Evolutionary conservation across 176 grass and related monocot species (phyloP), one percentile per base, ranked within the genome.

Genomic region (Echinochloa phyllopogon): DNA sequence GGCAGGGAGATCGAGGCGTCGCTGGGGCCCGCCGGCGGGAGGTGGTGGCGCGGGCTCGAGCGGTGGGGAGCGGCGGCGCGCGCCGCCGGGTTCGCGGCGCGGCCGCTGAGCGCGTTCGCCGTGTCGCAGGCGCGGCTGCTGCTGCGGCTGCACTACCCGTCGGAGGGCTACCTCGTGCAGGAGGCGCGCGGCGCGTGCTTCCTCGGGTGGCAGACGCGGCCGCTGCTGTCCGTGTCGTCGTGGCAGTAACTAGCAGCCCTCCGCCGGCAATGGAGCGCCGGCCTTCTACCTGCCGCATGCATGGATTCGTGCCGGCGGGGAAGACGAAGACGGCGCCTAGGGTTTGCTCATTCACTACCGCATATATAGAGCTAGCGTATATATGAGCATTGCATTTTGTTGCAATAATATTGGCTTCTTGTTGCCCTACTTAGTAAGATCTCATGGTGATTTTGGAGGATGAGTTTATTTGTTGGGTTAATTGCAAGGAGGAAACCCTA

Each of bases 111-210:
- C 73, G 77, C 71, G 20, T 99, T 94, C 47, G 92, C 96, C 27
- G 87, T 96, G 33, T 96, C 96, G 36, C 96, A 99, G 87, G 96
- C 96, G 12, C 52, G 86, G 80, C 83, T 99, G 41, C 86, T 99
- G 59, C 96, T 99, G 38, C 93, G 96, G n/a, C 83, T 99, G 74
- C 94, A 99, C 78, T 99, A 99, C 88, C 96, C 96, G 0, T 99
- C 96, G 29, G 96, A 99, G 45, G 96, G 96, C 4, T 99, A 99
- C 77, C 86, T 89, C 49, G 85, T 99, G 51, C 91, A 99, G 86
- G 91, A 94, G 84, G 83, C 83, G 25, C 90, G 86, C 40, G 96
- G 92, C 16, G 87, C 91, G 4, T 90, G 92, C 86, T 92, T 94
- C 77, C 89, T 99, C 56, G 96, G 93, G 1, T 99, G 96, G 96